These are phyloP conservation scores for Leptomonas seymouri DNA, from an alignment of 208 protist species.

Conservation along the genomic window DNA sequence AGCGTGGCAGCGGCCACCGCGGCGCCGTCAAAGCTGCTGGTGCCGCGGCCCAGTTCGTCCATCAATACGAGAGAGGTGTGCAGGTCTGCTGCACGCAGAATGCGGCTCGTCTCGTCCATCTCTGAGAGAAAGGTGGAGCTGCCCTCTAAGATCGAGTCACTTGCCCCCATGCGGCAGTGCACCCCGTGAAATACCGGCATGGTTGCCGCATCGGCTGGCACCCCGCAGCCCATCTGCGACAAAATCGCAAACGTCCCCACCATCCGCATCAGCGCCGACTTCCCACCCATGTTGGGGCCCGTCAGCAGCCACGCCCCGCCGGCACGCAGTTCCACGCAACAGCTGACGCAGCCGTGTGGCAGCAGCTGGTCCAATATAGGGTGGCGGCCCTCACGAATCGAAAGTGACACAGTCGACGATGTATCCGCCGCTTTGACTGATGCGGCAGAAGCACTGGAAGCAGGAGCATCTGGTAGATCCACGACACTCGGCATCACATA, in stretches of 20 bases:
- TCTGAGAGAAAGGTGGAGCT: constrained; percentile 97
- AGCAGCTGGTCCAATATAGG: constrained; percentile 71
- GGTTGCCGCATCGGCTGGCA: constrained; percentile 85
- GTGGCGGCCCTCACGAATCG: constrained; percentile 66
- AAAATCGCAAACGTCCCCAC: constrained; percentile 92
- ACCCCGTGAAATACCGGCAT: constrained; percentile 91
- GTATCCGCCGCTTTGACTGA: neutral
- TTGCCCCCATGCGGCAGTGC: constrained; percentile 95
- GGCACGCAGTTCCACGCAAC: constrained; percentile 44
- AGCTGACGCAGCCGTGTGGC: constrained; percentile 67
- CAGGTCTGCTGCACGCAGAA: constrained; percentile 82
- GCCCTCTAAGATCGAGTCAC: constrained; percentile 92
- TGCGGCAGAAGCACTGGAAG: neutral
- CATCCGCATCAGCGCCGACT: constrained; percentile 93
- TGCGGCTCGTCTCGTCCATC: constrained; percentile 96
- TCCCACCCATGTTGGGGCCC: constrained; percentile 97
- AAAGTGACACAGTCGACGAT: constrained; percentile 21
- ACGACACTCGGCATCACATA: constrained; percentile 61
- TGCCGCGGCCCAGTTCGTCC: constrained; percentile 97
- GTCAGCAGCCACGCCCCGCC: constrained; percentile 88
- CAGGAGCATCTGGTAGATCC: constrained; percentile 6
- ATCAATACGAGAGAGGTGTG: constrained; percentile 92
- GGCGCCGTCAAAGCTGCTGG: constrained; percentile 94
- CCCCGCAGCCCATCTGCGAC: constrained; percentile 95
- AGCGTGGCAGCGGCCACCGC: constrained; percentile 93